Evolutionary conservation across 768 basidiomycete species (phyloP).

Genomic region (Lactarius hengduanensis): DNA sequence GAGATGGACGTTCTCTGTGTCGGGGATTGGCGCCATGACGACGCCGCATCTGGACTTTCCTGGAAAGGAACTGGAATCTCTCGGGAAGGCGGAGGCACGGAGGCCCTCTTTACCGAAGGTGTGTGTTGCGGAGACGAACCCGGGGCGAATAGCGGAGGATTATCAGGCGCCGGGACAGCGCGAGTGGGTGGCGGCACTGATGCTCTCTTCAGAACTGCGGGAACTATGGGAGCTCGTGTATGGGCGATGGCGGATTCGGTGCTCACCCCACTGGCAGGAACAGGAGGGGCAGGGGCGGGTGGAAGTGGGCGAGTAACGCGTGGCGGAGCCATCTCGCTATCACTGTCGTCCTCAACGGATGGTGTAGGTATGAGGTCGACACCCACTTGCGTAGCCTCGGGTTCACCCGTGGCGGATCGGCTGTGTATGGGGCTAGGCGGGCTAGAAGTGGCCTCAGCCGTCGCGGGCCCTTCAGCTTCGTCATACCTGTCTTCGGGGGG

Average conservation of each 20-base stretch:
- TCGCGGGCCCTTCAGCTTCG: slow-evolving; percentile 14
- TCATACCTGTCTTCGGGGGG: not conserved
- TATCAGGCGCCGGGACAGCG: slow-evolving; percentile 16
- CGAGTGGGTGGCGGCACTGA: slow-evolving; percentile 27
- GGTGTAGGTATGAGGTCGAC: slow-evolving; percentile 12
- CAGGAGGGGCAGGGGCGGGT: slow-evolving; percentile 36
- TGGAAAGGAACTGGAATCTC: slow-evolving; percentile 12
- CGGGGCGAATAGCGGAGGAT: not conserved
- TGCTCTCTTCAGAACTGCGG: slow-evolving; percentile 20
- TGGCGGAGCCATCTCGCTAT: slow-evolving; percentile 35
- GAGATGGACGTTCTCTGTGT: slow-evolving; percentile 22
- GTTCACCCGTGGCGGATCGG: slow-evolving; percentile 9
- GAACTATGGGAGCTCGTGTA: slow-evolving; percentile 1
- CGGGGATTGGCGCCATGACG: slow-evolving; percentile 16
- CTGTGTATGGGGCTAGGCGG: slow-evolving; percentile 3
- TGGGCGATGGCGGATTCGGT: not conserved
- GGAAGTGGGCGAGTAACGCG: slow-evolving; percentile 37
- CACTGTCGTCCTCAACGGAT: slow-evolving; percentile 27
- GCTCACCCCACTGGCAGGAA: slow-evolving; percentile 28
- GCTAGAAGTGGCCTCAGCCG: slow-evolving; percentile 13
- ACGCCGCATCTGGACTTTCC: slow-evolving; percentile 2
- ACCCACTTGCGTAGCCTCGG: slow-evolving; percentile 1
- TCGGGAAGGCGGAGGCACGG: slow-evolving; percentile 20
- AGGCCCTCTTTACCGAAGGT: slow-evolving; percentile 13
- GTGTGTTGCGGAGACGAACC: slow-evolving; percentile 12